Conservation (phyloP, 2,329 filamentous ascomycete species). For the Teratosphaeria nubilosa region DNA sequence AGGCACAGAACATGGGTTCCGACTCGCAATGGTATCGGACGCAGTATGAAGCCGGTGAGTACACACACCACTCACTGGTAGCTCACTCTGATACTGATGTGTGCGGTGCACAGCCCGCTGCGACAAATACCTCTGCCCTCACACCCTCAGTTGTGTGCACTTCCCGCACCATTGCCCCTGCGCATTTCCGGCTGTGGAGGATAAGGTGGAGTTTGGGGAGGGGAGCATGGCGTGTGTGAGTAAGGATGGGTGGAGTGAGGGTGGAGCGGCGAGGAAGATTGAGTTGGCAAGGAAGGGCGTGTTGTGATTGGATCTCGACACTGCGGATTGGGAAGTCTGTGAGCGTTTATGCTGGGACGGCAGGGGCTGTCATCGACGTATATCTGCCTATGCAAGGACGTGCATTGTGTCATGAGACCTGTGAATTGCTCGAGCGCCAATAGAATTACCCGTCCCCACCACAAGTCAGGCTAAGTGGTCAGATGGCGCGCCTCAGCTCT, state of each 20-base stretch:
- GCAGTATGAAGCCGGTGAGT: constrained; percentile 55
- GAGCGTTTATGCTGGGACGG: no score
- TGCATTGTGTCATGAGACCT: background rate
- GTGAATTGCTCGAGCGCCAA: background rate
- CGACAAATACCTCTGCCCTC: constrained; percentile 87
- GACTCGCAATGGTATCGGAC: constrained; percentile 72
- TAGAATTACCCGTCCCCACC: no score
- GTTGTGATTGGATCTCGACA: constrained; percentile 36
- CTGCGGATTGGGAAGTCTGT: background rate
- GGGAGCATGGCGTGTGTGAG: constrained; percentile 64
- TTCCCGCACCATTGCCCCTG: constrained; percentile 95
- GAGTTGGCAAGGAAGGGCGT: constrained; percentile 71
- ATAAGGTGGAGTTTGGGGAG: constrained; percentile 61
- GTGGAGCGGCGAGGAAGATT: constrained; percentile 64
- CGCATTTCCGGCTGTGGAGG: constrained; percentile 56
- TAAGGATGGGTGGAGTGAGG: constrained; percentile 62
- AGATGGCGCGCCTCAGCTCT: background rate
- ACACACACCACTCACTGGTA: no score
- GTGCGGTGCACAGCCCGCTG: constrained; percentile 55
- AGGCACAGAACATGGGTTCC: constrained; percentile 70
- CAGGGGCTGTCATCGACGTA: no score
- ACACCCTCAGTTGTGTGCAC: constrained; percentile 87
- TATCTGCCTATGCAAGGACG: background rate
- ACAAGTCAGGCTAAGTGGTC: background rate
- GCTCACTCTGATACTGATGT: no score